Base-by-base conservation (phyloP, 2,329 filamentous ascomycete genomes). In the Ophiostoma ips region DNA sequence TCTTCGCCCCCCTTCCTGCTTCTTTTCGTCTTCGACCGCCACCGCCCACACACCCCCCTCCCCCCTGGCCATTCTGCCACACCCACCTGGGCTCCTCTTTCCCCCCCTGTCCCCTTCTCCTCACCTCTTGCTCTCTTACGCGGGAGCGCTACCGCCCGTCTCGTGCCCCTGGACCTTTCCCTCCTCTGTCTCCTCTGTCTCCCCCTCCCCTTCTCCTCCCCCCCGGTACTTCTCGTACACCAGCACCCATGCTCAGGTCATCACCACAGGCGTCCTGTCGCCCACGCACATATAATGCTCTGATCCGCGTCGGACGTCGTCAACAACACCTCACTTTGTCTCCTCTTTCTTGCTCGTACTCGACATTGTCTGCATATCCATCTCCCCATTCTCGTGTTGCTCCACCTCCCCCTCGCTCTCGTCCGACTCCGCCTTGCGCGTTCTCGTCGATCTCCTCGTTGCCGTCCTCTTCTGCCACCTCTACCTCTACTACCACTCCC, bases 231-330 rank as follows among this genome's bases (percentile, higher is more conserved):
- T 19, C 19, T 12, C 18, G 18, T 28, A 28, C 38, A 19, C 16
- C 37, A 18, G 18, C 40, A 45, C 36, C 36, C 47, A 41, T 46
- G 46, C 46, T 34, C 34, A 45, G 40, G 19, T 38, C 44, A 40
- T 18, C 50, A 33, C 33, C 30, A 33, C 49, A 35, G 21, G 46
- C 37, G 28, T 45, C 15, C 48, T 21, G 16, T 44, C 30, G 46
- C 50, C 50, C 48, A 21, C 50, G 46, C 44, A 51, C 45, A 51
- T 57, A 55, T 43, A 55, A 57, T 53, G 54, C 51, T 40, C 46
- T 52, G 54, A 50, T 45, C 48, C 47, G 52, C 55, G 52, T 52
- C 46, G 45, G 43, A 43, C 40, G 7, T 43, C 40, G 7, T 43
- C 40, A 43, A 43, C 40, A 16, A 43, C 40, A 21, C 15, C 21